phyloP scores from a whole-genome alignment of 768 basidiomycete genomes.

The Peribolospora kevripleyi region DNA sequence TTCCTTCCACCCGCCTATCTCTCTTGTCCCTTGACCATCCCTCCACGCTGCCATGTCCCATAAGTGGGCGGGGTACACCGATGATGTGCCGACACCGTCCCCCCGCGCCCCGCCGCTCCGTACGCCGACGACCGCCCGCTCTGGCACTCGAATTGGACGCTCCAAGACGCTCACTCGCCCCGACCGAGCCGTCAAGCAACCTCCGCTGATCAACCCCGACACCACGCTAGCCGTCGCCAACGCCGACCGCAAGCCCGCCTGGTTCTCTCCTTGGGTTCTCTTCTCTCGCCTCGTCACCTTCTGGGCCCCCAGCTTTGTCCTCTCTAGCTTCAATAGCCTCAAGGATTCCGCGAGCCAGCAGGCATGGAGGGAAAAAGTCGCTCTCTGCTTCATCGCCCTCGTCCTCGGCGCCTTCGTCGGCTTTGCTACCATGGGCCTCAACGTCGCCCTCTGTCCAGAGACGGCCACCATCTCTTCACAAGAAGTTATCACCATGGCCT shows the following conservation, averaged over 20 bases:
- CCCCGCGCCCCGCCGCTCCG: constrained; percentile 28
- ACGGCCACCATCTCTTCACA: constrained; percentile 25
- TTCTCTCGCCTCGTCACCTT: constrained; percentile 59
- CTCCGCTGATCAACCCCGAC: constrained; percentile 75
- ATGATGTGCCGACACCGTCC: constrained; percentile 38
- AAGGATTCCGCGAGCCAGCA: constrained; percentile 52
- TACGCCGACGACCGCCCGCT: constrained; percentile 19
- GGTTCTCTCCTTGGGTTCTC: constrained; percentile 42
- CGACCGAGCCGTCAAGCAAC: constrained; percentile 78
- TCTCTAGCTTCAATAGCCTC: constrained; percentile 51
- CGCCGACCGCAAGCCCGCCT: constrained; percentile 5
- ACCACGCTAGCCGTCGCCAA: constrained; percentile 16
- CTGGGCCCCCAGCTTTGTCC: constrained; percentile 64
- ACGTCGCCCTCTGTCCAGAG: constrained; percentile 68
- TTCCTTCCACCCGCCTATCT: too few species aligned
- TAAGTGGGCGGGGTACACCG: too few species aligned
- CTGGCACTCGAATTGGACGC: constrained; percentile 38
- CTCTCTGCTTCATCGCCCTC: constrained; percentile 65
- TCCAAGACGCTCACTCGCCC: constrained; percentile 93
- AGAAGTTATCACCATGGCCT: constrained; percentile 29
- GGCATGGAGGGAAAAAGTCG: constrained; percentile 95
- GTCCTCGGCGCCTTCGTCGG: constrained; percentile 56
- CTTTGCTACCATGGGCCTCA: constrained; percentile 82
- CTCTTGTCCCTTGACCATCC: too few species aligned
- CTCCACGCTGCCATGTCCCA: too few species aligned